Base-by-base conservation (phyloP, 192 early-diverging fungal genomes). In the Powellomyces hirtus region DNA sequence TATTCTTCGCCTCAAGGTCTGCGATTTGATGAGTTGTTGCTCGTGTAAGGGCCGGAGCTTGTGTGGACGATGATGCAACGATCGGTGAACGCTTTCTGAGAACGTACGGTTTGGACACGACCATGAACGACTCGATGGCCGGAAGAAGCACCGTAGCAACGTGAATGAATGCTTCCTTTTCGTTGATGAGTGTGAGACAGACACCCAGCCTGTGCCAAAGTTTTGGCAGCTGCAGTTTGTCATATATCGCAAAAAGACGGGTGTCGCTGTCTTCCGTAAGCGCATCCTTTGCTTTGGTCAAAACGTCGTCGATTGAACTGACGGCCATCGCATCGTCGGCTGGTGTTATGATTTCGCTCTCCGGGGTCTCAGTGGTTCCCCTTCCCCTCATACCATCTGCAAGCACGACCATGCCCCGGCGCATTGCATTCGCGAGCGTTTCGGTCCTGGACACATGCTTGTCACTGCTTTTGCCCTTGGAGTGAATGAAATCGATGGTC, bases 91-190 rank as follows among this genome's bases (percentile, higher is more conserved):
- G 51, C 49, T 79, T 76, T 8, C 63, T 72, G 35, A 81, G 75
- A 76, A 91, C 84, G n/a, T 90, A 89, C 37, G 94, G 94, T 82
- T 94, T 95, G 37, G 91, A 94, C 16, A 98, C 90, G 22, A 98
- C 97, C 95, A 98, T 96, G 64, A 96, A 96, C 5, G 93, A 90
- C 81, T 98, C 97, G 70, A 98, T 95, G 26, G 94, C 72, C 18
- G 97, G 97, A 46, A 98, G 75, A 4, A 98, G 73, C 20, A 97
- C 91, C 0, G 97, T 97, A 0, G 92, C 94, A 7, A 96, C 90
- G 72, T 94, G 89, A 22, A 91, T 87, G 74, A 96, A 81, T 4
- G 66, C 59, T 11, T 86, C 77, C 44, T 91, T 88, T 31, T 89
- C 84, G 29, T 85, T 83, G 57, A 95, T 92, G 44, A 86, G 67